Conservation (phyloP, 352 stramenopile genomes). For the Pilasporangium apinafurcum region DNA sequence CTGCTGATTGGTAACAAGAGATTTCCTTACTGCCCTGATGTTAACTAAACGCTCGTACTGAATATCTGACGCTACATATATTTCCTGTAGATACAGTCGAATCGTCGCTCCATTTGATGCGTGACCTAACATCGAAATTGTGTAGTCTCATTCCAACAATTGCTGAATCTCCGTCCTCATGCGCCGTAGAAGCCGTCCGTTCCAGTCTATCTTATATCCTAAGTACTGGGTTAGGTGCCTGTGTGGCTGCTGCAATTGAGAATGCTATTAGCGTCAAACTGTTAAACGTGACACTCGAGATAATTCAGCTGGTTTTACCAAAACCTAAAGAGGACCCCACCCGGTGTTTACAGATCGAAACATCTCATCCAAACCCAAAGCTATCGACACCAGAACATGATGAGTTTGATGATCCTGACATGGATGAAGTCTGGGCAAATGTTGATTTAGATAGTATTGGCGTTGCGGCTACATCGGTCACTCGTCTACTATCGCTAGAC, state of each 20-base stretch:
- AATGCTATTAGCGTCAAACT: constrained; percentile 20
- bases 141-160: constrained; percentile 10
- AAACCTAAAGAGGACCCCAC: constrained; percentile 17
- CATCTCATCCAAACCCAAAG: background rate
- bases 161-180: constrained; percentile 3
- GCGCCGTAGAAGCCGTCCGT: constrained; percentile 19
- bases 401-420: constrained; percentile 40
- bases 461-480: background rate
- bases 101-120: constrained; percentile 32
- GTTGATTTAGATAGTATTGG: constrained; percentile 31
- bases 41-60: no score
- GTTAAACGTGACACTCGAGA: constrained; percentile 44
- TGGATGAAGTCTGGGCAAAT: constrained; percentile 32
- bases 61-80: no score
- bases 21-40: no score
- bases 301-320: constrained; percentile 39
- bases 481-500: constrained; percentile 6
- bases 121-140: constrained; percentile 30
- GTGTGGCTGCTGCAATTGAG: constrained; percentile 29
- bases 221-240: constrained; percentile 30
- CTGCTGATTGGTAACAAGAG: background rate
- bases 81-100: constrained; percentile 19
- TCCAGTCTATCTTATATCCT: constrained; percentile 35
- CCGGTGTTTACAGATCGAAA: constrained; percentile 10
- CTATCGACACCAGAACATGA: constrained; percentile 14